Base-by-base conservation (phyloP, 2,329 filamentous ascomycete genomes). In the Claviceps sp. region DNA sequence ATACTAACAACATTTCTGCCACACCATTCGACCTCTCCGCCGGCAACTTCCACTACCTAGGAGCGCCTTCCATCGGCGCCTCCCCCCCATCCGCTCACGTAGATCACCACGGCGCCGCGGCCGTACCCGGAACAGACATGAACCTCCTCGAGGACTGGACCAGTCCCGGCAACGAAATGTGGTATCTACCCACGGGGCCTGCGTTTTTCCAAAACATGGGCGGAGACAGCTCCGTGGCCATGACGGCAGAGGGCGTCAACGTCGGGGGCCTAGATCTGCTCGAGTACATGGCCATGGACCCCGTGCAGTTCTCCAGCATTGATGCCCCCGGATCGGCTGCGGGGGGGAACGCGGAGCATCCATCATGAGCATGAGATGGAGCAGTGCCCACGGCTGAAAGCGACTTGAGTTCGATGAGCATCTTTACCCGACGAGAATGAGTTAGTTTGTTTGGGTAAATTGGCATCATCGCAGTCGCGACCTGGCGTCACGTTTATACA, bases 181-280 rank as follows among this genome's bases (percentile, higher is more conserved):
- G 81, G 81, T 84, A 84, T 60, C 70, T 84, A 1, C 80, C 81
- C 0, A 72, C 81, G 0, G 81, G 81, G 0, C 72, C 80, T 2
- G 79, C 79, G 4, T 79, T 84, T 53, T 84, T 81, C 64, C 79
- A 83, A 59, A 83, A 81, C 61, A 73, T 82, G 59, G 77, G 77
- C 54, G 79, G 26, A 30, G 26, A 79, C 55, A 73, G 73, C 37
- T 73, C 73, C 6, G 79, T 84, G 9, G 79, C 79, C 44, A 83
- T 84, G 77, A 84, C 80, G 2, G 78, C 81, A 8, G 81, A 84
- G 57, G 81, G 81, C 30, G 77, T 84, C 48, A 83, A 83, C 58
- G 77, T 85, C 2, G 81, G 80, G 9, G 82, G 82, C 0, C 70
- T 84, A 36, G 82, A 85, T 61, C 61, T 85, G 58, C 72, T 85